Conservation (phyloP, 352 stramenopile genomes). For the Ochromonadaceae sp. region DNA sequence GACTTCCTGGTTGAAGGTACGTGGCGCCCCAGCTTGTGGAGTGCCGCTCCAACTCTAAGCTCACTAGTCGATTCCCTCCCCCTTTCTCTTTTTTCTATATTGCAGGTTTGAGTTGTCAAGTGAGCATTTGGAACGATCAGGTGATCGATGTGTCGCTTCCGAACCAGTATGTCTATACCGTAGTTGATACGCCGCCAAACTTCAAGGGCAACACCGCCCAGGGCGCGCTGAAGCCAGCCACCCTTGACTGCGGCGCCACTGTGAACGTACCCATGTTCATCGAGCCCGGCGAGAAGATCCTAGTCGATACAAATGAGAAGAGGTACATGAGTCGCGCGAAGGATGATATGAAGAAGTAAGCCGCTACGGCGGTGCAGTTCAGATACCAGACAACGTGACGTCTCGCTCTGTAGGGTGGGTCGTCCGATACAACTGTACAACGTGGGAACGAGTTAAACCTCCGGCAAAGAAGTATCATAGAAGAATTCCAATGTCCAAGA, state of each 20-base stretch:
- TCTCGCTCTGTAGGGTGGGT: no score
- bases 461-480: no score
- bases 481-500: no score
- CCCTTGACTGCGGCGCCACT: constrained; percentile 32
- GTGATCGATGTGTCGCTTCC: constrained; percentile 41
- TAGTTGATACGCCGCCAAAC: constrained; percentile 50
- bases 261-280: constrained; percentile 54
- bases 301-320: constrained; percentile 27
- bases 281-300: constrained; percentile 45
- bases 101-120: constrained; percentile 22
- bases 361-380: no score
- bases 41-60: background rate
- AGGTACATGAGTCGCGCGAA: background rate
- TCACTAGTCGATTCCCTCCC: background rate
- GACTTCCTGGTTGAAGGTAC: constrained; percentile 49
- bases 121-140: constrained; percentile 28
- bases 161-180: constrained; percentile 37
- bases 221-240: constrained; percentile 29
- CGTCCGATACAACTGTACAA: no score
- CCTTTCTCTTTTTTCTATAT: background rate
- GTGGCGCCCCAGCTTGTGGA: constrained; percentile 20
- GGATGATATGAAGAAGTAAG: no score
- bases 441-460: no score
- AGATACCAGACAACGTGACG: no score
- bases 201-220: constrained; percentile 54